A percentile compares a stretch with the other conserved stretches of the same genome.
These are phyloP conservation scores for Aquanectria penicillioides DNA, from an alignment of 2,329 filamentous ascomycete genomes.

Conservation along the genomic window DNA sequence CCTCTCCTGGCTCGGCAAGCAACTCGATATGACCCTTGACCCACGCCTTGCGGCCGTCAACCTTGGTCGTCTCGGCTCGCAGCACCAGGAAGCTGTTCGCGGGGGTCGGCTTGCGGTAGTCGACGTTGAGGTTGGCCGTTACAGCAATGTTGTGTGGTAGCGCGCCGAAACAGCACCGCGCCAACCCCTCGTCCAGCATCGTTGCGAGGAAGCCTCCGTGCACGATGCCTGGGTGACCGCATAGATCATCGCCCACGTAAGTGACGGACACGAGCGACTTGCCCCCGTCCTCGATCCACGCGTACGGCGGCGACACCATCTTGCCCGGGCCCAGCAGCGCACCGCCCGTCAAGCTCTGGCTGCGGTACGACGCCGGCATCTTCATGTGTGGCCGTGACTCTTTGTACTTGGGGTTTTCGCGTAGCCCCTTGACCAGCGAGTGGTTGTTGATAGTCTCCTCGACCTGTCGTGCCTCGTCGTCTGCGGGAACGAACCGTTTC, in stretches of 20 bases:
- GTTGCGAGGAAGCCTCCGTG: conserved; percentile 94
- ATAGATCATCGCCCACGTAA: conserved; percentile 82
- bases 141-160: conserved; percentile 87
- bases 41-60: conserved; percentile 95
- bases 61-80: conserved; percentile 80
- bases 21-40: conserved; percentile 89
- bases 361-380: conserved; percentile 76
- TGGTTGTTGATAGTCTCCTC: conserved; percentile 80
- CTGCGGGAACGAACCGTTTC: conserved; percentile 66
- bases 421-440: conserved; percentile 76
- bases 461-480: conserved; percentile 66
- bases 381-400: conserved; percentile 90
- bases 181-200: conserved; percentile 89
- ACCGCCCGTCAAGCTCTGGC: conserved; percentile 83
- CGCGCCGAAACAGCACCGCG: conserved; percentile 86
- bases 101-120: conserved; percentile 84
- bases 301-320: conserved; percentile 83
- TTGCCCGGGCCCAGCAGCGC: conserved; percentile 79
- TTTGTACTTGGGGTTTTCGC: conserved; percentile 71
- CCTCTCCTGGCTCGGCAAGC: conserved; percentile 69
- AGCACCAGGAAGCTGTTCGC: conserved; percentile 82
- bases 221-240: conserved; percentile 89
- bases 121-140: conserved; percentile 84
- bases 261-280: conserved; percentile 76
- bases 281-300: conserved; percentile 77